Base-by-base conservation (phyloP, 2,329 filamentous ascomycete species). In the Colletotrichum theobromicola region DNA sequence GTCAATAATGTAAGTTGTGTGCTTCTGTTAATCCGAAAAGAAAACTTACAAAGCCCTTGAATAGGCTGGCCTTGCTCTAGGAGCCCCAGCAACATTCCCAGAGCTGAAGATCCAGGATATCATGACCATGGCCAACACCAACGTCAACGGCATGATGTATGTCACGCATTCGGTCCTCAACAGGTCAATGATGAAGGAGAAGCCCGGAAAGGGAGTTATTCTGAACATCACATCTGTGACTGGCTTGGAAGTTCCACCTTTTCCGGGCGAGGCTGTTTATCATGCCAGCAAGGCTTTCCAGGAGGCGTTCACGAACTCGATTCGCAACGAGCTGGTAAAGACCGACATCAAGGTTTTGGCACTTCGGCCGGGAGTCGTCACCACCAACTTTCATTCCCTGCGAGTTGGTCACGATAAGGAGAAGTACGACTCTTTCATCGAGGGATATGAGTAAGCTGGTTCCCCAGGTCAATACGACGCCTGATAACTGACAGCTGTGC, bases 191-290 rank as follows among this genome's bases (percentile, higher is more conserved):
- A 81, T 84, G 71, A 75, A 79, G 12, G 78, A 81, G 0, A 83
- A 83, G 34, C 71, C 76, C 15, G 87, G 86, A 2, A 55, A 64
- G 12, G 74, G 72, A 24, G 88, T 85, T 2, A 88, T 89, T 30
- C 75, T 89, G 1, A 89, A 89, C 74, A 79, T 89, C 15, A 87
- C 88, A 1, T 87, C 85, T 0, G 83, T 83, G 0, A 89, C 87
- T 0, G 87, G 81, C 0, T 79, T 89, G 0, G 87, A 88, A 72
- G 83, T 84, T 0, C 87, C 87, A 0, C 87, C 87, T 0, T 89
- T 89, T 65, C 80, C 85, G 0, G 87, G 87, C 15, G 87, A 89
- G 76, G 84, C 86, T 0, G 86, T 89, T 10, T 87, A 88, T 68
- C 87, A 88, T 72, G 82, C 86, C 6, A 85, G 81, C 75, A 88